phyloP scores from a whole-genome alignment of 2,329 filamentous ascomycete species.

The Cladosporium oxysporum region DNA sequence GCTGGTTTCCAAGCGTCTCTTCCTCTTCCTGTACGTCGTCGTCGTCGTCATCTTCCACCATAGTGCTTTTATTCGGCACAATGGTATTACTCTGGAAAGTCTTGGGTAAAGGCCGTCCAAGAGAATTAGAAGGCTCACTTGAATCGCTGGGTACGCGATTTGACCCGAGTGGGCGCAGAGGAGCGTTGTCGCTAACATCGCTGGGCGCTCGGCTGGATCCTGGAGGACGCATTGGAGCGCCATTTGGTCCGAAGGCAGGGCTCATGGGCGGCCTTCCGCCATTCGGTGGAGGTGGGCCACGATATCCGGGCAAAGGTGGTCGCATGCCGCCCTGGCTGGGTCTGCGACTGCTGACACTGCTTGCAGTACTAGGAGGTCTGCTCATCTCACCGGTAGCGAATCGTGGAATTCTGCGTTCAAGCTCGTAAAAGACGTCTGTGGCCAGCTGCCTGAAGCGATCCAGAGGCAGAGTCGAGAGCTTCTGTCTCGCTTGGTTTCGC shows the following conservation, averaged over 20 bases:
- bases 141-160: constrained; percentile 34
- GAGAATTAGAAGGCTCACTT: constrained; percentile 39
- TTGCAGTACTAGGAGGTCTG: constrained; percentile 68
- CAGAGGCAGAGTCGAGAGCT: constrained; percentile 83
- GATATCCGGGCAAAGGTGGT: constrained; percentile 35
- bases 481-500: constrained; percentile 94
- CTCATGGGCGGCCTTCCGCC: constrained; percentile 36
- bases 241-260: constrained; percentile 33
- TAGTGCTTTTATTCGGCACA: constrained; percentile 94
- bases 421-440: constrained; percentile 92
- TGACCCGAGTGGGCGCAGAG: constrained; percentile 7
- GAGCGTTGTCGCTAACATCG: constrained; percentile 7
- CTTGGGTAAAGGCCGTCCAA: constrained; percentile 77
- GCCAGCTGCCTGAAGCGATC: constrained; percentile 88
- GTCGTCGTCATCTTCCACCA: constrained; percentile 85
- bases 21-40: constrained; percentile 43
- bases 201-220: constrained; percentile 37
- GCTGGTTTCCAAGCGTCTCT: constrained; percentile 9
- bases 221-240: constrained; percentile 37
- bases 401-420: constrained; percentile 84
- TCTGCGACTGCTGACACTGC: constrained; percentile 37
- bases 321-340: constrained; percentile 39
- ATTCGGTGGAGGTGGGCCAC: constrained; percentile 29
- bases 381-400: constrained; percentile 72
- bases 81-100: constrained; percentile 95